These are phyloP conservation scores for Lanmaoa rubissima DNA, from an alignment of 768 basidiomycete species.

Conservation along the genomic window DNA sequence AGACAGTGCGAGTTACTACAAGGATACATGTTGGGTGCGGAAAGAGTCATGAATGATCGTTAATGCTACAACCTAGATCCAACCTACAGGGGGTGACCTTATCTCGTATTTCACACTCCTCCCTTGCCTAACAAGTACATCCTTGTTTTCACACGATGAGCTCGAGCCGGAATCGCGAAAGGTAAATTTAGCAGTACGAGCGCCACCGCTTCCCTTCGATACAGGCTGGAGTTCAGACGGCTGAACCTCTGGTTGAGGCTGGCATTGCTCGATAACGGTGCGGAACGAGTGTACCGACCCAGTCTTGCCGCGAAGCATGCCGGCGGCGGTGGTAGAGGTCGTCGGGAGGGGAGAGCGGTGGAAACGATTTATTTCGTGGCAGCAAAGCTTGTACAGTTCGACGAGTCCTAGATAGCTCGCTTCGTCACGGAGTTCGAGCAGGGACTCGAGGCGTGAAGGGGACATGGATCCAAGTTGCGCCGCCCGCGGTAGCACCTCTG, in stretches of 20 bases:
- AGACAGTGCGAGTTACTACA: neutral
- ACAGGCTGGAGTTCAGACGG: slow-evolving; percentile 4
- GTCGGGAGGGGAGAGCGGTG: slow-evolving; percentile 38
- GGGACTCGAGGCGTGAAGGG: slow-evolving; percentile 53
- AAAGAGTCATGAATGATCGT: neutral
- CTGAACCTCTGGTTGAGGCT: slow-evolving; percentile 24
- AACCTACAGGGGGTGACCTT: slow-evolving; percentile 41
- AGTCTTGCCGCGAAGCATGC: slow-evolving; percentile 39
- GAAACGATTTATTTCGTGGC: slow-evolving; percentile 58
- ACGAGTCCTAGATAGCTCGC: slow-evolving; percentile 71
- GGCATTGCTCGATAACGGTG: slow-evolving; percentile 55
- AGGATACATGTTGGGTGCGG: neutral
- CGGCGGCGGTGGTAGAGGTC: slow-evolving; percentile 36
- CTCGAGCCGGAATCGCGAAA: slow-evolving; percentile 6
- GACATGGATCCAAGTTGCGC: slow-evolving; percentile 48
- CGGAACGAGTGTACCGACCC: slow-evolving; percentile 60
- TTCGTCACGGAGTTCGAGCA: slow-evolving; percentile 79
- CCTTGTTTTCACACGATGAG: slow-evolving; percentile 14
- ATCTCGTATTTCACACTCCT: slow-evolving; percentile 1
- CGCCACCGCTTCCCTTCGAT: neutral
- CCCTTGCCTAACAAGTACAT: slow-evolving; percentile 6
- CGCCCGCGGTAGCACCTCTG: slow-evolving; percentile 58
- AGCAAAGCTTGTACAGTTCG: slow-evolving; percentile 62
- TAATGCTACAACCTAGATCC: slow-evolving; percentile 38
- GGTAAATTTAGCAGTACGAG: neutral